Evolutionary conservation across 2,329 filamentous ascomycete species (phyloP).

Genomic region (Hypoxylon sp.): DNA sequence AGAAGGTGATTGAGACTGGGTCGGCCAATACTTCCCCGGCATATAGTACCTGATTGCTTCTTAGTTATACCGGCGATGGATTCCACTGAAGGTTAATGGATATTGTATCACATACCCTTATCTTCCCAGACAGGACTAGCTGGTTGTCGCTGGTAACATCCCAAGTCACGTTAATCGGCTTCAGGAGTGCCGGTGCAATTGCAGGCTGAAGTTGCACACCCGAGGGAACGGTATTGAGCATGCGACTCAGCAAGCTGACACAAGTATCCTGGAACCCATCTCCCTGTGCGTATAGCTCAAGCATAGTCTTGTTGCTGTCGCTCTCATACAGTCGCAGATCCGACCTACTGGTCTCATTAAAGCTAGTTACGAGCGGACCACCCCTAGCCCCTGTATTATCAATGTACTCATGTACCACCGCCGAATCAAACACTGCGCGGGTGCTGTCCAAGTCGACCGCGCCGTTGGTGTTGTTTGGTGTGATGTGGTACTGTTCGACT

Average conservation of each 20-base stretch:
- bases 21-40: constrained; percentile 14
- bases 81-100: background rate
- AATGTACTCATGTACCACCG: constrained; percentile 50
- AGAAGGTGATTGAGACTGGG: constrained; percentile 40
- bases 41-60: constrained; percentile 39
- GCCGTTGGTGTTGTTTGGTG: constrained; percentile 49
- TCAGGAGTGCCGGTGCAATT: constrained; percentile 47
- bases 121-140: constrained; percentile 45
- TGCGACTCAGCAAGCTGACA: constrained; percentile 46
- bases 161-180: constrained; percentile 51
- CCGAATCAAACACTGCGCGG: constrained; percentile 45
- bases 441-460: constrained; percentile 48
- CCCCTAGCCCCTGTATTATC: constrained; percentile 46
- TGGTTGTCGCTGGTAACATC: constrained; percentile 40
- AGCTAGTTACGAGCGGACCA: constrained; percentile 50
- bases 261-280: constrained; percentile 49
- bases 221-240: constrained; percentile 52
- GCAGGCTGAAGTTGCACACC: constrained; percentile 42
- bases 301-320: constrained; percentile 51
- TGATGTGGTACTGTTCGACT: constrained; percentile 40
- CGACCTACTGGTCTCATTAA: constrained; percentile 49
- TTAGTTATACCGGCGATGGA: constrained; percentile 12
- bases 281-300: constrained; percentile 45
- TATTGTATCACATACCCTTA: constrained; percentile 44
- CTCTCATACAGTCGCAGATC: constrained; percentile 51